phyloP scores from a whole-genome alignment of 805 yeast genomes.

The Teunomyces kruisii region DNA sequence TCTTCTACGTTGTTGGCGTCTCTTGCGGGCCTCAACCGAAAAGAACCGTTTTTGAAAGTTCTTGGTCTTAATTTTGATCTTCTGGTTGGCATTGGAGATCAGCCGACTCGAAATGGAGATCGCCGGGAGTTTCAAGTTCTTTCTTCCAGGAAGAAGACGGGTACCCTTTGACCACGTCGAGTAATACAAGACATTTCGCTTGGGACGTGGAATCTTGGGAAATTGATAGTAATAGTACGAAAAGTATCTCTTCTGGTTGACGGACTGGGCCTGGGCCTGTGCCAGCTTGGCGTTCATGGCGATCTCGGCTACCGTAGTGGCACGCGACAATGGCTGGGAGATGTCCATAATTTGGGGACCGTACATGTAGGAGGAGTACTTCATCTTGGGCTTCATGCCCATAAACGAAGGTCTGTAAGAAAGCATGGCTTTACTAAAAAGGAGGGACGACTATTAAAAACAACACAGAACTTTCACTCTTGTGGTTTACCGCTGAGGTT shows the following conservation, averaged over 20 bases:
- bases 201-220: slow-evolving; percentile 59
- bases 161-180: slow-evolving; percentile 40
- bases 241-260: slow-evolving; percentile 16
- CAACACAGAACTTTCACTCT: neutral
- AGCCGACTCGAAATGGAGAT: slow-evolving; percentile 28
- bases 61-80: slow-evolving; percentile 34
- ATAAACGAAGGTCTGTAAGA: slow-evolving; percentile 21
- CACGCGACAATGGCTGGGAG: slow-evolving; percentile 43
- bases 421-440: slow-evolving; percentile 14
- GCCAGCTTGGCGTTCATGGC: slow-evolving; percentile 20
- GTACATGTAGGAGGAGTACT: slow-evolving; percentile 24
- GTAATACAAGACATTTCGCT: slow-evolving; percentile 52
- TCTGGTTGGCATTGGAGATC: slow-evolving; percentile 37
- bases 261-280: slow-evolving; percentile 10
- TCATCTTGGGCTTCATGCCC: slow-evolving; percentile 15
- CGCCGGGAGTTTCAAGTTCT: slow-evolving; percentile 17
- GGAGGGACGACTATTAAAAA: neutral
- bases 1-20: slow-evolving; percentile 38
- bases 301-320: slow-evolving; percentile 35
- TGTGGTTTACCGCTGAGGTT: slow-evolving; percentile 3
- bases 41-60: slow-evolving; percentile 40
- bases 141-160: slow-evolving; percentile 17
- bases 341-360: slow-evolving; percentile 42
- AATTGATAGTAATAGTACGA: slow-evolving; percentile 39
- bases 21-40: slow-evolving; percentile 41